phyloP scores from a whole-genome alignment of 2,329 filamentous ascomycete species.

The Colletotrichum graminicola region DNA sequence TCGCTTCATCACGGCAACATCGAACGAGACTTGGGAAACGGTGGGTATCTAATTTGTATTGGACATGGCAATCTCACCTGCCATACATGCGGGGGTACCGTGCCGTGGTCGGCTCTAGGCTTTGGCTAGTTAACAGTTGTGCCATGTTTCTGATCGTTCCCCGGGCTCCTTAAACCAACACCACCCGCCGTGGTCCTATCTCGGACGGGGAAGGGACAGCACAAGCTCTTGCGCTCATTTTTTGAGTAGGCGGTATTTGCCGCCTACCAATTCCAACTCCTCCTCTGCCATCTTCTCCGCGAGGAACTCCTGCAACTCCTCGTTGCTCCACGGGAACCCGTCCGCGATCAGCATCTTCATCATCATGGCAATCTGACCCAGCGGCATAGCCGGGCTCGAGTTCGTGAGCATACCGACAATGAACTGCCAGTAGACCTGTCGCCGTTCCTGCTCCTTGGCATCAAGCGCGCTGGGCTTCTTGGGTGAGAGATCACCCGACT shows the following conservation, averaged over 20 bases:
- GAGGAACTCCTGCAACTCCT: constrained; percentile 87
- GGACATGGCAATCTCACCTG: not conserved
- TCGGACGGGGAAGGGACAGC: not conserved
- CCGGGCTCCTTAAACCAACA: not conserved
- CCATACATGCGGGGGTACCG: not conserved
- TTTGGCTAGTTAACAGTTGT: not conserved
- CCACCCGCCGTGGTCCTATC: not conserved
- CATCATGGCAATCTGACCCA: constrained; percentile 90
- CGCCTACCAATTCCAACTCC: constrained; percentile 76
- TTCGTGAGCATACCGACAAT: constrained; percentile 97
- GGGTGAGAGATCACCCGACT: constrained; percentile 54
- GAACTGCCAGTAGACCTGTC: constrained; percentile 86
- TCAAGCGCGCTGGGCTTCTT: constrained; percentile 68
- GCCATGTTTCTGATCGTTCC: not conserved
- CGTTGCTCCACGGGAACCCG: constrained; percentile 89
- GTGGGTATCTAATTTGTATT: constrained; percentile 9
- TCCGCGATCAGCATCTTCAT: constrained; percentile 91
- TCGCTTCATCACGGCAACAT: not conserved
- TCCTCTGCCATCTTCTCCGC: constrained; percentile 80
- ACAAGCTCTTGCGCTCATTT: constrained; percentile 56
- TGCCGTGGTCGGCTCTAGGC: not conserved
- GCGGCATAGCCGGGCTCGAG: constrained; percentile 82
- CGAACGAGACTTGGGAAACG: not conserved
- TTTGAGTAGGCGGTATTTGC: constrained; percentile 76
- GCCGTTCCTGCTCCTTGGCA: constrained; percentile 72